Percentiles rank a stretch among this genome's conserved stretches.
Evolutionary conservation across 2,329 filamentous ascomycete species (phyloP).

Genomic region (Pseudogymnoascus pannorum): DNA sequence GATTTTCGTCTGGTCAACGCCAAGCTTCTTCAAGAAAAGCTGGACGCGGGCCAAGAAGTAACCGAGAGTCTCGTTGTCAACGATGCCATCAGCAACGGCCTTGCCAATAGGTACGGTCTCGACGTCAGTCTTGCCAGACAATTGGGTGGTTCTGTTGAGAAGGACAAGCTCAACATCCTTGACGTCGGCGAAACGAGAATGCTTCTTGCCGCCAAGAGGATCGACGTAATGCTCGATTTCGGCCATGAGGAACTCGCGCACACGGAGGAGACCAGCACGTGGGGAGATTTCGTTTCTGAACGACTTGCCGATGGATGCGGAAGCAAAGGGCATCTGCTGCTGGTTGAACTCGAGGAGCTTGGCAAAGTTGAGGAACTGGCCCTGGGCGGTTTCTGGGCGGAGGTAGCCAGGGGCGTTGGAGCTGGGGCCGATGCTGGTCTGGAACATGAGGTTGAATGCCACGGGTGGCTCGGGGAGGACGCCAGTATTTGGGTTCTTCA

Average conservation of each 20-base stretch:
- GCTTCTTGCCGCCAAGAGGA: constrained; percentile 89
- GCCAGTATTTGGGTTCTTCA: constrained; percentile 79
- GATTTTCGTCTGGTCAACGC: constrained; percentile 79
- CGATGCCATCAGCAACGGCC: constrained; percentile 72
- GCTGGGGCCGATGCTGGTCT: constrained; percentile 88
- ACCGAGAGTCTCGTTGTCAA: constrained; percentile 96
- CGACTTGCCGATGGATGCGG: constrained; percentile 93
- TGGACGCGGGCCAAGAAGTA: constrained; percentile 96
- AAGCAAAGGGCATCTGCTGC: constrained; percentile 91
- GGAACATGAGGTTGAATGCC: constrained; percentile 98
- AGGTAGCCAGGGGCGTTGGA: constrained; percentile 80
- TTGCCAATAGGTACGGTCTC: constrained; percentile 72
- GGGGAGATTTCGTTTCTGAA: constrained; percentile 98
- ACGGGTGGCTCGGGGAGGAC: constrained; percentile 72
- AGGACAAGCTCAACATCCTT: constrained; percentile 76
- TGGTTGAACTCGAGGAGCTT: constrained; percentile 97
- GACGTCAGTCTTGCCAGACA: constrained; percentile 73
- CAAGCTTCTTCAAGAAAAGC: constrained; percentile 81
- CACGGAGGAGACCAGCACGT: constrained; percentile 79
- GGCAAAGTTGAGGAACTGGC: constrained; percentile 94
- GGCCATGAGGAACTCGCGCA: constrained; percentile 97
- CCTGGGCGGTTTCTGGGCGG: constrained; percentile 92
- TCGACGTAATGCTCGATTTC: constrained; percentile 99
- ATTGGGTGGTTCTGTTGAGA: constrained; percentile 77
- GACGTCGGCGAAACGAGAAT: constrained; percentile 78